phyloP scores from a whole-genome alignment of 1,284 basidiomycete species.

The Mycena sp. region DNA sequence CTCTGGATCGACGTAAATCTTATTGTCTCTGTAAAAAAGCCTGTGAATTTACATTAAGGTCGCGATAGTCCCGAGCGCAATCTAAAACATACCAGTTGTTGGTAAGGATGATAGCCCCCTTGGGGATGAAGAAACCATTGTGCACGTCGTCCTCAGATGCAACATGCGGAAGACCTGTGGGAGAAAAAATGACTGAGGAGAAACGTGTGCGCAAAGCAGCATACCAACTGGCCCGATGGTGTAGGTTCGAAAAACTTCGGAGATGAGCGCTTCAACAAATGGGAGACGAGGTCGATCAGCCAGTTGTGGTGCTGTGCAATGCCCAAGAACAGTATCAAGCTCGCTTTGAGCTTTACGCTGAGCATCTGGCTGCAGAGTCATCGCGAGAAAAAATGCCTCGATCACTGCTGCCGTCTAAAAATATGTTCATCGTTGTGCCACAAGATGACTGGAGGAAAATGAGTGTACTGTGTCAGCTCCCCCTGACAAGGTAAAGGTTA shows the following conservation, averaged over 20 bases:
- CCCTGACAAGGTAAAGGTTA: conserved; percentile 29
- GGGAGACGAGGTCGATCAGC: conserved; percentile 45
- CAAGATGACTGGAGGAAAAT: neutral
- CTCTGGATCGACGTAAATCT: conserved; percentile 25
- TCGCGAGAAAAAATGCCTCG: conserved; percentile 44
- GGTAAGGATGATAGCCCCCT: conserved; percentile 47
- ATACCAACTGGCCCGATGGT: conserved; percentile 33
- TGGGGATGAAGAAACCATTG: conserved; percentile 50
- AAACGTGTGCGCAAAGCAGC: neutral
- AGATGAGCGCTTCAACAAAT: conserved; percentile 46
- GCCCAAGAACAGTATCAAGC: conserved; percentile 49
- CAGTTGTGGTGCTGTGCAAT: conserved; percentile 45
- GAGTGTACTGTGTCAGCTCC: conserved; percentile 1
- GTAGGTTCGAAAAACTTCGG: conserved; percentile 49
- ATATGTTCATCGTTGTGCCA: neutral
- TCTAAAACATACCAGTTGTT: conserved; percentile 44
- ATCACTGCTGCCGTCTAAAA: conserved; percentile 38
- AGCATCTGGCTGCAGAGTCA: conserved; percentile 44
- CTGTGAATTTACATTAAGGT: conserved; percentile 12
- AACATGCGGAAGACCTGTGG: conserved; percentile 40
- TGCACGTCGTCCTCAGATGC: conserved; percentile 41
- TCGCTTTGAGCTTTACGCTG: conserved; percentile 47
- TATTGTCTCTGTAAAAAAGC: conserved; percentile 28
- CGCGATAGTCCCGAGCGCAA: no score
- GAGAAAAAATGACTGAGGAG: neutral